Evolutionary conservation across 2,329 filamentous ascomycete genomes (phyloP), one percentile per base, ranked within the genome.

Genomic region (Aspergillus felis): DNA sequence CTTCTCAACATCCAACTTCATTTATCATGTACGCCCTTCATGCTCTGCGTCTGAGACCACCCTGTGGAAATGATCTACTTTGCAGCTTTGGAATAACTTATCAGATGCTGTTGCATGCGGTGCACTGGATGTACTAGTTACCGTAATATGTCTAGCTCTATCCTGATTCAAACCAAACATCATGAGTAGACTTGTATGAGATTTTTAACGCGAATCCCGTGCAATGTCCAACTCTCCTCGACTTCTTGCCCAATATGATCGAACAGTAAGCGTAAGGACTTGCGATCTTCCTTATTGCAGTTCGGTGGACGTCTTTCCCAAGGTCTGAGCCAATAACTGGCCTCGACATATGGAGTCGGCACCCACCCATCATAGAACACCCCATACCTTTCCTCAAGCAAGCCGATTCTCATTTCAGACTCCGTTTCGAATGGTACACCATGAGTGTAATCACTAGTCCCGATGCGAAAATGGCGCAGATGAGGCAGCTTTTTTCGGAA

Each of bases 361-460:
- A 56, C 57, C 54, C 52, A 59, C 41, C 62, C 63, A 55, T 68
- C 59, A 47, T 56, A 62, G 51, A 57, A 68, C 3, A 57, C 59
- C 53, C 64, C 54, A 41, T 68, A 69, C 9, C 55, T 57, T 28
- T 62, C 53, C 2, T 35, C 3, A 32, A 51, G 51, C 24, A 69
- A 51, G 1, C 52, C 48, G 10, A 63, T 54, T 29, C 46, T 42
- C 22, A 68, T 62, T 6, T 50, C 51, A 7, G 17, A 50, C 55
- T 67, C 64, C 14, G 42, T 14, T 51, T 67, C 64, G 51, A 68
- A 65, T 3, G 66, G 66, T 22, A 59, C 49, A 2, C n/a, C 51
- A 3, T 55, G 10, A 27, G 57, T 25, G 20, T 9, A 48, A 48
- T 29, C 42, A 51, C 38, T 57, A 35, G 50, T 41, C 4, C 58